Evolutionary conservation across 208 protist genomes (phyloP).

Genomic region (Leptomonas seymouri): DNA sequence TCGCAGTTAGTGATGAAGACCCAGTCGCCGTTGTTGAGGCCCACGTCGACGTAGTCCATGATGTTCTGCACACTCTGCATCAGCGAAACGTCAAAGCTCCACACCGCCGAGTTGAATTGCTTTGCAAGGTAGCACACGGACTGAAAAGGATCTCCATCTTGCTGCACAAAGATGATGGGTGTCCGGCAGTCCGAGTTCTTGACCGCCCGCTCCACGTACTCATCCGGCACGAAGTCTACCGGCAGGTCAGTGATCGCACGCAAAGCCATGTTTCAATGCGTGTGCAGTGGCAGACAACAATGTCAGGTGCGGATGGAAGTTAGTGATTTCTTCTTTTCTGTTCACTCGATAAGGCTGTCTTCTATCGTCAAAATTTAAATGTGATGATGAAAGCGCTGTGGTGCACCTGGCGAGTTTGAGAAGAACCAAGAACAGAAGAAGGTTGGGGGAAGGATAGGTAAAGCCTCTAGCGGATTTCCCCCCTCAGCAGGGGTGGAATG

Average conservation of each 20-base stretch:
- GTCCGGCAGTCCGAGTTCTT: constrained; percentile 89
- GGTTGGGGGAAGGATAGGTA: too few relatives aligned
- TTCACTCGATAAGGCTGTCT: too few relatives aligned
- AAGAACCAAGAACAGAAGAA: too few relatives aligned
- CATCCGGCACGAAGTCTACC: constrained; percentile 52
- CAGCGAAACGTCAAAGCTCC: constrained; percentile 72
- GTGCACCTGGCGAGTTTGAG: too few relatives aligned
- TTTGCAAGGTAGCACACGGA: constrained; percentile 73
- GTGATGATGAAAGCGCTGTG: too few relatives aligned
- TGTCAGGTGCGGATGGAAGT: neutral
- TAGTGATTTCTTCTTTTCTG: too few relatives aligned
- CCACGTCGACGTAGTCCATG: constrained; percentile 90
- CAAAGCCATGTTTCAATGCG: constrained; percentile 15
- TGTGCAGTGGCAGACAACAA: neutral
- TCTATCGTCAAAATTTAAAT: too few relatives aligned
- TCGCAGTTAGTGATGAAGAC: constrained; percentile 88
- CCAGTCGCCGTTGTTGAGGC: constrained; percentile 90
- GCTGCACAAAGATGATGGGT: constrained; percentile 73
- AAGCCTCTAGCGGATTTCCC: too few relatives aligned
- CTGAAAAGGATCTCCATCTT: constrained; percentile 86
- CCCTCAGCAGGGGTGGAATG: too few relatives aligned
- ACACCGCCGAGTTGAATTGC: constrained; percentile 67
- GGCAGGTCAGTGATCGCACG: constrained; percentile 32
- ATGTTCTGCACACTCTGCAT: constrained; percentile 71
- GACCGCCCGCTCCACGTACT: constrained; percentile 68